Conservation (phyloP, 805 yeast genomes). For the Priceomyces haplophilus region DNA sequence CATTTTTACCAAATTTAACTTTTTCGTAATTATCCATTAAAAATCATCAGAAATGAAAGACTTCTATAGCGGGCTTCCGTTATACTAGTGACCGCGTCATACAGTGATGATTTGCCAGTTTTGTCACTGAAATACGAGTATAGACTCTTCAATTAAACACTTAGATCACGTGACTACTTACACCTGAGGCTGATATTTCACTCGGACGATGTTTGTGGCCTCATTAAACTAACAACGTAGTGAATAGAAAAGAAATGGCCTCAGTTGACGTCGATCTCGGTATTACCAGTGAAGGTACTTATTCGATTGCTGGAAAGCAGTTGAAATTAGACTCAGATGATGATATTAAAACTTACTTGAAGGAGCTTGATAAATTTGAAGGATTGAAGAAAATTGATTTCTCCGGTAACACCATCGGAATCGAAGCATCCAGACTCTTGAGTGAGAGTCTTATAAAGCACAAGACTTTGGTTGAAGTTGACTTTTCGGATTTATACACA, state of each 20-base stretch:
- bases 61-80: too few relatives aligned
- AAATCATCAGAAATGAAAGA: too few relatives aligned
- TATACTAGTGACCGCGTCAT: too few relatives aligned
- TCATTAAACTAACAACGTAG: not conserved
- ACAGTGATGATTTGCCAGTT: too few relatives aligned
- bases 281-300: slow-evolving; percentile 41
- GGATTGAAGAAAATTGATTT: slow-evolving; percentile 62
- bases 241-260: slow-evolving; percentile 15
- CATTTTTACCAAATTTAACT: too few relatives aligned
- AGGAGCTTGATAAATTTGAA: slow-evolving; percentile 44
- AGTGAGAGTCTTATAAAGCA: slow-evolving; percentile 52
- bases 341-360: slow-evolving; percentile 71
- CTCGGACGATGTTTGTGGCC: too few relatives aligned
- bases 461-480: slow-evolving; percentile 57
- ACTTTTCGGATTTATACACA: slow-evolving; percentile 91
- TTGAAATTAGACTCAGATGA: slow-evolving; percentile 67
- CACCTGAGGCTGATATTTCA: too few relatives aligned
- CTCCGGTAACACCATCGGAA: slow-evolving; percentile 92
- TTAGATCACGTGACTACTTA: too few relatives aligned
- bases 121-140: too few relatives aligned
- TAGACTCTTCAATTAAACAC: too few relatives aligned
- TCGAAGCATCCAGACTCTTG: slow-evolving; percentile 75
- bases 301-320: slow-evolving; percentile 71
- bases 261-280: slow-evolving; percentile 23
- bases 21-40: too few relatives aligned